Evolutionary conservation across 148 eudicot species (phyloP), one percentile per base, ranked within the genome.

Genomic region (Rhododendron ovatum): DNA sequence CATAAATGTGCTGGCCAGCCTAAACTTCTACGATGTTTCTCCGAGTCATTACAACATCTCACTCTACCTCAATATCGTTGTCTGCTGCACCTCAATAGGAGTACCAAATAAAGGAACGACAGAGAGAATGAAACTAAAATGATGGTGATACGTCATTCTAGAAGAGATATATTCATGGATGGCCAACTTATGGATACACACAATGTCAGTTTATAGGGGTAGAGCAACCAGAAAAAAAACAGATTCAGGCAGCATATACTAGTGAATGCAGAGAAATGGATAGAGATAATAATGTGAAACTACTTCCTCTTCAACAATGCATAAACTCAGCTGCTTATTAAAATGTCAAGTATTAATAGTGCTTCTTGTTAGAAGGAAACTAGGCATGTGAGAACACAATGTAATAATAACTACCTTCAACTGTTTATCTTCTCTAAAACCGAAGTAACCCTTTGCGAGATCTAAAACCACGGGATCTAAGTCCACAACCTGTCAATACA

Each of bases 391-490:
- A 24, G 4, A n/a, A 37, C 41, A 48, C 9, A 50, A 35, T 13
- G 50, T 33, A 75, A 20, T 82, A 41, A 57, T 43, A 73, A 39
- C 47, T 93, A 97, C 99, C 99, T 94, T 93, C 88, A 97, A 87
- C 67, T 84, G 90, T 37, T 90, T 88, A 89, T 93, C 98, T 91
- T 97, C 99, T 69, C 76, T 83, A 85, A 94, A 94, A 65, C 93
- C 92, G 61, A 97, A 97, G 85, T 91, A 93, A 26, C 92, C 91
- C 84, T 89, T 90, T 57, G 99, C 98, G 88, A 97, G 83, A 85
- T 88, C 91, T 26, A 92, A 82, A 63, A 97, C 95, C 59, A 91
- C 92, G 35, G 98, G 92, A 93, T 97, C 99, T 83, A 97, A 93
- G 90, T 97, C 99, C 85, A 94, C 92, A 28, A 93, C 95, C 99